These are phyloP conservation scores for Plasmodium ovale DNA, from an alignment of 169 alveolate species.

Conservation along the genomic window DNA sequence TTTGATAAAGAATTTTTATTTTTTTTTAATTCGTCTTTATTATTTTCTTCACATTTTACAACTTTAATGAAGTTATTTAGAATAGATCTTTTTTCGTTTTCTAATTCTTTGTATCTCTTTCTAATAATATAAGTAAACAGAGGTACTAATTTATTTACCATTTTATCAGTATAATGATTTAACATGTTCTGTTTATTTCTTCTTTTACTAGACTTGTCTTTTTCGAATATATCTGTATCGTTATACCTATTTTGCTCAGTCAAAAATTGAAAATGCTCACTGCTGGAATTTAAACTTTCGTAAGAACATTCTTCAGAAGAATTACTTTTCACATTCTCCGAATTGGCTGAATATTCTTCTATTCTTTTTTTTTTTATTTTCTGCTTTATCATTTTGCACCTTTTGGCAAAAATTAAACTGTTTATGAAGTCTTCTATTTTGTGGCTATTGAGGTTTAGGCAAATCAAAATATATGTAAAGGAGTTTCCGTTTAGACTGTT, in stretches of 20 bases:
- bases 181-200: constrained; percentile 21
- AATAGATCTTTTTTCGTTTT: constrained; percentile 30
- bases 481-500: constrained; percentile 68
- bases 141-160: constrained; percentile 41
- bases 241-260: constrained; percentile 13
- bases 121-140: constrained; percentile 28
- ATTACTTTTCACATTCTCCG: constrained; percentile 19
- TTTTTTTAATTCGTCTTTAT: constrained; percentile 45
- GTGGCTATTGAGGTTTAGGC: constrained; percentile 48
- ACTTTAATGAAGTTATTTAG: constrained; percentile 55
- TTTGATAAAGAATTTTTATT: constrained; percentile 28
- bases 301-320: constrained; percentile 15
- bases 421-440: constrained; percentile 71
- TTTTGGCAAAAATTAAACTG: constrained; percentile 65
- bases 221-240: not conserved
- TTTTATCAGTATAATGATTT: constrained; percentile 11
- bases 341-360: constrained; percentile 21
- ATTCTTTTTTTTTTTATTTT: constrained; percentile 53
- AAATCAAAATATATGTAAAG: constrained; percentile 47
- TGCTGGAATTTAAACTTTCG: constrained; percentile 61
- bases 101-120: constrained; percentile 29
- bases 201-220: constrained; percentile 6
- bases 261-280: constrained; percentile 19
- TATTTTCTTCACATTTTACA: constrained; percentile 50
- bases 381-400: constrained; percentile 71